Base-by-base conservation (phyloP, 75 land plant species). In the Azolla pinnata region DNA sequence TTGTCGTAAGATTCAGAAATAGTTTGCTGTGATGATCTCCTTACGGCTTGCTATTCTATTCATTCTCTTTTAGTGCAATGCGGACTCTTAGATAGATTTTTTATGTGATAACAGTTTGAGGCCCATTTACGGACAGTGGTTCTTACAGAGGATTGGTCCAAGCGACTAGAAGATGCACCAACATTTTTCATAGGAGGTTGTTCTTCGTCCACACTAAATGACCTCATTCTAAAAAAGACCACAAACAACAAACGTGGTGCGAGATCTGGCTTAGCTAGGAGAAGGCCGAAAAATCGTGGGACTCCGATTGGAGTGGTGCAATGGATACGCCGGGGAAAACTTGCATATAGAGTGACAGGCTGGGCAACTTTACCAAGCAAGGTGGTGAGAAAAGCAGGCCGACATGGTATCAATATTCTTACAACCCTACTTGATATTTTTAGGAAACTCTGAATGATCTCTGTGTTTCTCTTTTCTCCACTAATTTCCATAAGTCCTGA, bases 321-420 rank as follows among this genome's bases (percentile, higher is more conserved):
- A 44, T 92, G 97, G 97, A 79, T 87, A 86, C 76, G 97, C 26
- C 96, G 97, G 57, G 90, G 97, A 26, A 67, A 50, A 40, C 49
- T 77, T 65, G 81, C 88, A 26, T 82, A 86, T 23, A 61, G 65
- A 57, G 29, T 81, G 27, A 75, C 76, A 52, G 69, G 64, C 24
- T 83, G 89, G 90, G 91, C 86, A 68, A 70, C 60, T 40, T 68
- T 92, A 59, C 95, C 95, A 63, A 68, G 57, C 14, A 62, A 66
- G 29, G 33, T 68, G 60, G 71, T 65, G 24, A 62, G 45, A 18
- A 75, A 67, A 61, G 77, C 78, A 79, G 95, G 75, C 21, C 78
- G 98, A 20, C 89, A 85, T 83, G 95, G 98, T 92, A 51, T 40
- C 4, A 35, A 16, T 32, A 57, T 45, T 31, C 23, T 30, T 2